These are phyloP conservation scores for Plasmodium coatneyi DNA, from an alignment of 169 alveolate species.

Conservation along the genomic window DNA sequence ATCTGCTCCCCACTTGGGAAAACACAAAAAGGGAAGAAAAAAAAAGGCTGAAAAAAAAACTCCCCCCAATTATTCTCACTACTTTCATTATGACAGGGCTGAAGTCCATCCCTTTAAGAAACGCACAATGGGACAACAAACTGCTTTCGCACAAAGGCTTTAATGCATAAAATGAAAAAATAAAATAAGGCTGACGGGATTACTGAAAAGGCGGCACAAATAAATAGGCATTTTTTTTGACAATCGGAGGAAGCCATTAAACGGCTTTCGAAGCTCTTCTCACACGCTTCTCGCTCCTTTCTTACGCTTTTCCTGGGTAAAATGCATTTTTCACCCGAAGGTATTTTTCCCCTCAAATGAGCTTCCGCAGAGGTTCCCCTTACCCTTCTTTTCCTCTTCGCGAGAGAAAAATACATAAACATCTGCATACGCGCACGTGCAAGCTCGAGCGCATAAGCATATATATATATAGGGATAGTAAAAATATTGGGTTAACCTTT, in stretches of 20 bases:
- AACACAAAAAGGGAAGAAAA: background rate
- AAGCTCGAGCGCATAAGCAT: background rate
- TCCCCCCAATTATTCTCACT: background rate
- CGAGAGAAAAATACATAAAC: background rate
- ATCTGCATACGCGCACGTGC: background rate
- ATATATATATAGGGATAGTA: background rate
- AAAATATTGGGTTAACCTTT: background rate
- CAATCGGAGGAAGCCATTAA: background rate
- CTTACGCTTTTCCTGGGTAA: background rate
- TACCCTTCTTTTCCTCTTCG: background rate
- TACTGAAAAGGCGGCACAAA: background rate
- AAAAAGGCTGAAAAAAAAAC: background rate
- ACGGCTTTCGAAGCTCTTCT: background rate
- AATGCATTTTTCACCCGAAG: background rate
- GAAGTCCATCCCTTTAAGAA: background rate
- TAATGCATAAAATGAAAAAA: background rate
- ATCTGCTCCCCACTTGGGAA: background rate
- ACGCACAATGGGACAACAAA: background rate
- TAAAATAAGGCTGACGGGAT: background rate
- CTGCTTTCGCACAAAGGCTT: background rate
- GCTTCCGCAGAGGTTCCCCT: background rate
- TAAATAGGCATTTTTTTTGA: background rate
- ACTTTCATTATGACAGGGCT: background rate
- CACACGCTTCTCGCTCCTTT: background rate
- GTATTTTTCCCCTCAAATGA: background rate